Percentiles rank a stretch among this genome's conserved stretches.
Evolutionary conservation across 2,329 filamentous ascomycete genomes (phyloP).

Genomic region (Mollisia scopiformis): DNA sequence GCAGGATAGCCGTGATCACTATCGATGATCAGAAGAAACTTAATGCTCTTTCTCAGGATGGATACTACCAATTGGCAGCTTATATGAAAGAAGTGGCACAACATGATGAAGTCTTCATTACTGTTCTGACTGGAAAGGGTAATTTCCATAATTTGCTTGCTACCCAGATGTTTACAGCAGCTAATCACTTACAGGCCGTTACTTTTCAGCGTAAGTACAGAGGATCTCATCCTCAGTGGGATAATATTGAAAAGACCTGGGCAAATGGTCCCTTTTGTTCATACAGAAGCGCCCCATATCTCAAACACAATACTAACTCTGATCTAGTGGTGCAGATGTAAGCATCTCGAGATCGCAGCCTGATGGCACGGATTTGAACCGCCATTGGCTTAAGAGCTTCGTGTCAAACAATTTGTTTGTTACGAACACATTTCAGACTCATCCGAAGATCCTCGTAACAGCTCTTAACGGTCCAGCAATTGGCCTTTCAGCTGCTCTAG

Average conservation of each 20-base stretch:
- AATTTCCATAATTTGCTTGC: constrained; percentile 48
- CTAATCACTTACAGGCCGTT: constrained; percentile 43
- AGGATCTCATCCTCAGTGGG: too few relatives aligned
- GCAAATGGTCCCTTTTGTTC: too few relatives aligned
- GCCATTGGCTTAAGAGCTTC: constrained; percentile 70
- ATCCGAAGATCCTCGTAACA: constrained; percentile 90
- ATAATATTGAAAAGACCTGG: too few relatives aligned
- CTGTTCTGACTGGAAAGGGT: constrained; percentile 81
- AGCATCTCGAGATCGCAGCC: constrained; percentile 52
- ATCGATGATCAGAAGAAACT: constrained; percentile 86
- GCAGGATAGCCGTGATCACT: constrained; percentile 80
- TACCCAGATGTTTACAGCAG: neutral
- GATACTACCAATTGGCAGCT: constrained; percentile 78
- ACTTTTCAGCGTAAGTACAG: constrained; percentile 79
- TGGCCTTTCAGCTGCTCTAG: constrained; percentile 82
- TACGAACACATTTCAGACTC: constrained; percentile 87
- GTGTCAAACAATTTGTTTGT: constrained; percentile 86
- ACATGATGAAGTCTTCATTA: constrained; percentile 81
- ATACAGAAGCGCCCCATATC: too few relatives aligned
- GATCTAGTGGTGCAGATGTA: constrained; percentile 76
- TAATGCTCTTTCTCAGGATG: constrained; percentile 72
- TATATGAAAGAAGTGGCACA: constrained; percentile 77
- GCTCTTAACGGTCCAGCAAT: constrained; percentile 92
- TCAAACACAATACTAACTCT: constrained; percentile 17
- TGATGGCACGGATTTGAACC: constrained; percentile 43